Evolutionary conservation across 192 early-diverging fungal genomes (phyloP), one percentile per base, ranked within the genome.

Genomic region (Rhizoclosmatium globosum): DNA sequence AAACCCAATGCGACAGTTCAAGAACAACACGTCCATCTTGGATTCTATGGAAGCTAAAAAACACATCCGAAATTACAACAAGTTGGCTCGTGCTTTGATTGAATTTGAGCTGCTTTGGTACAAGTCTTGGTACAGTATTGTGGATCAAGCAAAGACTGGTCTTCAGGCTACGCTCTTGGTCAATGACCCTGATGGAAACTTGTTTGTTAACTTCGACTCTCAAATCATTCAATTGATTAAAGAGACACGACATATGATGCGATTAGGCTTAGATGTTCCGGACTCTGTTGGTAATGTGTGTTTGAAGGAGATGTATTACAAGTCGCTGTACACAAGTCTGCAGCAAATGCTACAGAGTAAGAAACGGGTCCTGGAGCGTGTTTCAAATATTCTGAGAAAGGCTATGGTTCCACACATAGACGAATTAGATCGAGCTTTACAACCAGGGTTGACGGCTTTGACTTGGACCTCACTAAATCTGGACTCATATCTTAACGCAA

Each of bases 21-120:
- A 85, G 59, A 60, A 59, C 46, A 84, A 87, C 69, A 91, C 90
- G 9, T 64, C 69, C 45, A 87, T 91, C 11, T 78, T 91, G 6
- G 89, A 91, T 3, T 85, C 83, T 31, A 46, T 81, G 39, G 90
- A 91, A 46, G 86, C 89, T 6, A 91, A 88, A 66, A 91, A 91
- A 62, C 89, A 91, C 71, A 89, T 91, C 56, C 82, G 86, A 43
- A 91, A 91, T 80, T 91, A 91, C 87, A 91, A 91, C 76, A 91
- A 88, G 66, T 85, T 91, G 44, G 89, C 90, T 2, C 74, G 90
- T 7, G 90, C 89, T 0, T 74, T 91, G 59, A 87, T 91, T 69
- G 90, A 91, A 74, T 91, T 90, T 73, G 89, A 91, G 69, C 39
- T 91, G 56, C 71, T 91, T 15, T 91, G 89, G 89, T 78, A 91